phyloP scores from a whole-genome alignment of 2,329 filamentous ascomycete genomes.

The Trichoderma sp. region DNA sequence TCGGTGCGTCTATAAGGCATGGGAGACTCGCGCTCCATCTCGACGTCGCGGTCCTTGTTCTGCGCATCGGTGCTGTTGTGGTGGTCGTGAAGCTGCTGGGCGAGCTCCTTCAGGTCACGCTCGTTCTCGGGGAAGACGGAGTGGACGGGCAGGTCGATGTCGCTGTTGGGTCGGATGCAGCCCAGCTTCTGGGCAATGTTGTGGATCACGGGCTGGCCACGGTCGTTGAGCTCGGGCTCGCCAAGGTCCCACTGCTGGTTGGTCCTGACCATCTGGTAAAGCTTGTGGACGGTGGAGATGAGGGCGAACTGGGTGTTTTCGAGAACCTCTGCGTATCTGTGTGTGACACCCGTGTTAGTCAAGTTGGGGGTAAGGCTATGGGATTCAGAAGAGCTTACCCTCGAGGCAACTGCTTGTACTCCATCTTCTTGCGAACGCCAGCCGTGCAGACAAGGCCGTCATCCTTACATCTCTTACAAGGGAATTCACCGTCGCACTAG shows the following conservation, averaged over 20 bases:
- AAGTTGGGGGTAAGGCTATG: background rate
- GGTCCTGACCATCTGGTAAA: slow-evolving; percentile 61
- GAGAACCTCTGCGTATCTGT: slow-evolving; percentile 61
- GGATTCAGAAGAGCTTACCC: slow-evolving; percentile 45
- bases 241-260: slow-evolving; percentile 58
- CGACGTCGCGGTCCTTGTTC: slow-evolving; percentile 3
- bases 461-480: slow-evolving; percentile 65
- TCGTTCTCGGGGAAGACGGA: slow-evolving; percentile 61
- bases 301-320: slow-evolving; percentile 64
- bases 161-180: slow-evolving; percentile 61
- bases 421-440: slow-evolving; percentile 63
- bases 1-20: slow-evolving; percentile 34
- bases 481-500: slow-evolving; percentile 63
- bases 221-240: slow-evolving; percentile 62
- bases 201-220: slow-evolving; percentile 62
- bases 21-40: slow-evolving; percentile 9
- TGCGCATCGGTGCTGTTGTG: slow-evolving; percentile 13
- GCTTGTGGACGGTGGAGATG: slow-evolving; percentile 62
- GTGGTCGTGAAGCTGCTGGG: slow-evolving; percentile 49
- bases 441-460: slow-evolving; percentile 63
- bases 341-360: background rate
- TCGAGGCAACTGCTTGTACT: slow-evolving; percentile 63
- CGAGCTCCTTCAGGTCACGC: slow-evolving; percentile 54
- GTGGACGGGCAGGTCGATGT: slow-evolving; percentile 56
- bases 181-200: slow-evolving; percentile 63